Evolutionary conservation across 2,329 filamentous ascomycete genomes (phyloP).

Genomic region (Aspergillus pseudoviridinutans): DNA sequence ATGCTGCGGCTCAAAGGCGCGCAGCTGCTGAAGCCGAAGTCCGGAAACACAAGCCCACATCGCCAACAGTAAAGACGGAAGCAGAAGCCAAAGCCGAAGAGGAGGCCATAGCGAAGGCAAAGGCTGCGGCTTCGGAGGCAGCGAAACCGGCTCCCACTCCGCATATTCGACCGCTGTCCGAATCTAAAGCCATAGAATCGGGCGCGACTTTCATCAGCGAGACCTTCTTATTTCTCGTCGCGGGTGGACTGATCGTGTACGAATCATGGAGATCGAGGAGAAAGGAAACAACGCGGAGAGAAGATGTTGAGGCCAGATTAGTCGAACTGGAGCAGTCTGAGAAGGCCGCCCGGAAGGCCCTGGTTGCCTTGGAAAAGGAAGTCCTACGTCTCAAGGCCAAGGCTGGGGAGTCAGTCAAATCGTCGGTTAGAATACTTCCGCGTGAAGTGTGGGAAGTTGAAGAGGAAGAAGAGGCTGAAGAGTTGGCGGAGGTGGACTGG

Average conservation of each 20-base stretch:
- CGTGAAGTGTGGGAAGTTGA: conserved; percentile 36
- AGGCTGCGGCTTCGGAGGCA: conserved; percentile 43
- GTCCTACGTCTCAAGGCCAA: conserved; percentile 39
- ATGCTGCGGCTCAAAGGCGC: conserved; percentile 46
- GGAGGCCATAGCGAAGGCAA: conserved; percentile 42
- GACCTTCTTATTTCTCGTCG: conserved; percentile 62
- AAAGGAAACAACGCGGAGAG: conserved; percentile 57
- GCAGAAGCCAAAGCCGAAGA: conserved; percentile 56
- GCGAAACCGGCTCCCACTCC: conserved; percentile 47
- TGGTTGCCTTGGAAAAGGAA: conserved; percentile 46
- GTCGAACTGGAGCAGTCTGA: conserved; percentile 54
- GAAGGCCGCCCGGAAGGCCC: conserved; percentile 35
- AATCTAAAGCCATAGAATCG: conserved; percentile 65
- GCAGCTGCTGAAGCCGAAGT: conserved; percentile 52
- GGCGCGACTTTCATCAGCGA: conserved; percentile 68
- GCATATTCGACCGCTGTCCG: conserved; percentile 60
- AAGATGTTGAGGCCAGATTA: conserved; percentile 58
- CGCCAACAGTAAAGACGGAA: conserved; percentile 60
- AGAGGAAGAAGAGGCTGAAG: conserved; percentile 25
- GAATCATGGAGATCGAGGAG: conserved; percentile 59
- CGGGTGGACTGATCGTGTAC: conserved; percentile 58
- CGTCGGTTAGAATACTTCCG: conserved; percentile 34
- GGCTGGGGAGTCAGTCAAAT: conserved; percentile 28
- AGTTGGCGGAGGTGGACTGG: conserved; percentile 27
- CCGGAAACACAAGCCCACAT: conserved; percentile 49